phyloP scores from a whole-genome alignment of 2,329 filamentous ascomycete genomes.

The Fusarium mexicanum region DNA sequence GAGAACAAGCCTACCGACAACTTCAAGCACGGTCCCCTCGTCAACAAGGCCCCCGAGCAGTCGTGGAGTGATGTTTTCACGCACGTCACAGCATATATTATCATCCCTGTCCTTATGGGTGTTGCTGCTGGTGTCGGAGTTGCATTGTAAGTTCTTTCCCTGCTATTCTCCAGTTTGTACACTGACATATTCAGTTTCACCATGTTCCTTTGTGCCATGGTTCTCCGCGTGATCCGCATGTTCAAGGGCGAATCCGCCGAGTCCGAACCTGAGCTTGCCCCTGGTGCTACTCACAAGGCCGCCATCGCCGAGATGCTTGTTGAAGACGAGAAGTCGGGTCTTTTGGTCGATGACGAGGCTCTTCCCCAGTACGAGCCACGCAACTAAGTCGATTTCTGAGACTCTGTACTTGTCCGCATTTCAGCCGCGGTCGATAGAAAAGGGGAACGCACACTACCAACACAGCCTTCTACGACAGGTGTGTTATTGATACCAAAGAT shows the following conservation, averaged over 20 bases:
- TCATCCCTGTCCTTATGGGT: conserved; percentile 75
- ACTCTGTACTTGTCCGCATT: background rate
- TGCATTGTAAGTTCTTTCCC: conserved; percentile 63
- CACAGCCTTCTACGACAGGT: conserved; percentile 5
- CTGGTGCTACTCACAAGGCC: conserved; percentile 45
- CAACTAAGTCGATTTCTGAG: conserved; percentile 17
- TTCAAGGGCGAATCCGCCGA: conserved; percentile 45
- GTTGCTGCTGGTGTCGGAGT: conserved; percentile 74
- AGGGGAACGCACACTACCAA: background rate
- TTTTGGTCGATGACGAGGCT: conserved; percentile 55
- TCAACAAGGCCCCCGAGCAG: conserved; percentile 38
- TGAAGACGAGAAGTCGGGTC: conserved; percentile 61
- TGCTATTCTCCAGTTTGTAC: background rate
- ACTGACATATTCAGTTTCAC: conserved; percentile 60
- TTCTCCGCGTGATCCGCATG: conserved; percentile 67
- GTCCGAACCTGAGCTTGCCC: conserved; percentile 17
- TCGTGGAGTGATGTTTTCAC: conserved; percentile 60
- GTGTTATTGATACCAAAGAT: conserved; percentile 35
- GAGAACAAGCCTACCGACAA: conserved; percentile 37
- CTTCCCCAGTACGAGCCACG: conserved; percentile 44
- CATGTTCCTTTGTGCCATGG: conserved; percentile 71
- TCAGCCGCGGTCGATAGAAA: background rate
- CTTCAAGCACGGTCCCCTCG: conserved; percentile 19
- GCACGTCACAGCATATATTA: conserved; percentile 68
- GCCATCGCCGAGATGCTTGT: conserved; percentile 48